A percentile compares a stretch with the other conserved stretches of the same genome.
Conservation (phyloP, 495 filamentous ascomycete genomes). For the Trichoderma asperelloides region DNA sequence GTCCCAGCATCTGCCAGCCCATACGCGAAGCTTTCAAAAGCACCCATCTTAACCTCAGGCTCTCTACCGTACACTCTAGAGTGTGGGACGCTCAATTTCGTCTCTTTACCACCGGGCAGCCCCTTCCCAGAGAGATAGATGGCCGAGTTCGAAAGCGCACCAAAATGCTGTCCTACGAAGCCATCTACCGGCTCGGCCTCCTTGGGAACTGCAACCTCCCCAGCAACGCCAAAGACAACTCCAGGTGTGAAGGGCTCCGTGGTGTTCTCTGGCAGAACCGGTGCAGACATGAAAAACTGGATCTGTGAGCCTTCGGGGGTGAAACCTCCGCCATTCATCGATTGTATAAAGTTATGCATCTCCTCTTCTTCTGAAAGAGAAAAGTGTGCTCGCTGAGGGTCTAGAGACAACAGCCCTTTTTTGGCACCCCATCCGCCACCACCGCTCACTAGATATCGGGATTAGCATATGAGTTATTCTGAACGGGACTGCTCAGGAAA, state of each 20-base stretch:
- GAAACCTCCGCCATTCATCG: conserved; percentile 24
- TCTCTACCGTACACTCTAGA: not conserved
- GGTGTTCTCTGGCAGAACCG: not conserved
- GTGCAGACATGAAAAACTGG: conserved; percentile 34
- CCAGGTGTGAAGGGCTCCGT: not conserved
- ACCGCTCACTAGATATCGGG: conserved; percentile 54
- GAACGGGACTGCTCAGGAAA: not conserved
- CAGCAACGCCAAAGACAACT: not conserved
- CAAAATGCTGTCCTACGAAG: conserved; percentile 5
- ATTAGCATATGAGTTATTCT: not conserved
- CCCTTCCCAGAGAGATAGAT: not conserved
- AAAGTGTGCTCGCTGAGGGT: conserved; percentile 51
- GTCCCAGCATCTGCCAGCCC: not conserved
- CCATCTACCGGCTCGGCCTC: not conserved
- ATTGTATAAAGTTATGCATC: conserved; percentile 22
- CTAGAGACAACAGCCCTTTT: conserved; percentile 71
- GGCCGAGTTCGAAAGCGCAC: not conserved
- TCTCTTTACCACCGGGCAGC: not conserved
- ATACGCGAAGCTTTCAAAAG: not conserved
- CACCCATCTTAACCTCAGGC: not conserved
- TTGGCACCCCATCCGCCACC: conserved; percentile 89
- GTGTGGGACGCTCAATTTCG: not conserved
- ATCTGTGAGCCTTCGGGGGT: conserved; percentile 36
- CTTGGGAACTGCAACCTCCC: not conserved
- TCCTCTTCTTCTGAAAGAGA: conserved; percentile 19